Evolutionary conservation across 2,329 filamentous ascomycete species (phyloP).

Genomic region (Penicillium sp.): DNA sequence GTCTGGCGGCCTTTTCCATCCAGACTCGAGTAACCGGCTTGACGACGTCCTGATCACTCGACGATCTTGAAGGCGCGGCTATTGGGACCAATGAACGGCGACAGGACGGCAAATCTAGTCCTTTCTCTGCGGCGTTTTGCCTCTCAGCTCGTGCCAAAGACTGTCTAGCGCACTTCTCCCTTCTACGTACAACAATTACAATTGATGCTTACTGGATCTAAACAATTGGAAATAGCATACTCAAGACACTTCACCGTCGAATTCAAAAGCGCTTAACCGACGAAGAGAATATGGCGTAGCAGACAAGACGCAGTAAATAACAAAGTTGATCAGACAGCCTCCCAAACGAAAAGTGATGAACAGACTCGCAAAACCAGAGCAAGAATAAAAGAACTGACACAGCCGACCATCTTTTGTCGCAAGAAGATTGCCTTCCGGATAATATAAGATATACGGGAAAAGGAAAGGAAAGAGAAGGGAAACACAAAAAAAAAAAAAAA

Average conservation of each 20-base stretch:
- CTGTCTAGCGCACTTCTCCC: neutral
- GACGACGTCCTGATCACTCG: no score
- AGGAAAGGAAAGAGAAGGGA: neutral
- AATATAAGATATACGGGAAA: constrained; percentile 14
- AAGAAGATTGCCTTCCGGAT: constrained; percentile 21
- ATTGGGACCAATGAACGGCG: neutral
- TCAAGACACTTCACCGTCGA: neutral
- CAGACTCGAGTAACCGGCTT: neutral
- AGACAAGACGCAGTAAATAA: constrained; percentile 9
- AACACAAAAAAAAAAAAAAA: constrained; percentile 1
- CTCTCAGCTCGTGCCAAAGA: neutral
- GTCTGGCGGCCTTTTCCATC: no score
- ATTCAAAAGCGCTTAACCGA: constrained; percentile 8
- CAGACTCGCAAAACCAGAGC: neutral
- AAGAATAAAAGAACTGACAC: constrained; percentile 18
- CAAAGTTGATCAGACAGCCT: constrained; percentile 42
- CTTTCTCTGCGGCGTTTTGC: neutral
- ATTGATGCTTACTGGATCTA: neutral
- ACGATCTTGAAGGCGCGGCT: neutral
- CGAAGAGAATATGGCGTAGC: neutral
- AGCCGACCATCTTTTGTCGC: constrained; percentile 23
- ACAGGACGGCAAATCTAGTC: neutral
- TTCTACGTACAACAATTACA: no score
- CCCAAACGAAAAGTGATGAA: constrained; percentile 24
- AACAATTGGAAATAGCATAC: neutral